Evolutionary conservation across 768 basidiomycete genomes (phyloP), one percentile per base, ranked within the genome.

Genomic region (Lactifluus piperatus): DNA sequence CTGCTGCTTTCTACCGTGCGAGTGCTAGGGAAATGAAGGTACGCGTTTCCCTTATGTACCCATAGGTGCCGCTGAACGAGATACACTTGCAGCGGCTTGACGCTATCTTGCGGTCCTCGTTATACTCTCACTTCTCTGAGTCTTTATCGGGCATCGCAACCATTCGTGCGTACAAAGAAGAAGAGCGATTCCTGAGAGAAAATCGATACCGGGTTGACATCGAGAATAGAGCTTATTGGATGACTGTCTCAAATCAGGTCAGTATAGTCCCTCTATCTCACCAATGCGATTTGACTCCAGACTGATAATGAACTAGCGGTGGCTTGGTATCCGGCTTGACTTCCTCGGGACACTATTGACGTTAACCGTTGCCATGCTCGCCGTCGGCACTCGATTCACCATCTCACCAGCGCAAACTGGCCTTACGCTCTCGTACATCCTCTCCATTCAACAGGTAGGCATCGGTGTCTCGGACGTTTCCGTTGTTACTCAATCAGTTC

Each of bases 91-190:
- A 85, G 79, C 77, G 84, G 47, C 76, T 86, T 39, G 82, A 95
- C 73, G 84, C 91, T 26, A 78, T 95, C n/a, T 71, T 97, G 29
- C 83, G 93, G 26, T 88, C 89, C 0, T 85, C 86, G 0, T 72
- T 97, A 18, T 97, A 97, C 69, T 85, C 91, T 0, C 92, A 94
- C 68, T 97, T 97, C 72, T 90, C 91, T 3, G 94, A 97, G 73
- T 89, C 87, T 29, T 75, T 97, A 11, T 85, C 86, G 11, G 94
- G 94, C 18, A 71, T 95, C 41, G 79, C 88, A 0, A 94, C 91
- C 8, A 93, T 95, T 51, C 83, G 92, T 29, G 91, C 92, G 0
- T 97, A 95, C 60, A 85, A 86, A 11, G 94, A 91, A 68, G 70
- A 79, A 3, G 76, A 83, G 3, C 80, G 93, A 14, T 98, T 97